Base-by-base conservation (phyloP, 148 eudicot species). In the Chenopodium formosanum region DNA sequence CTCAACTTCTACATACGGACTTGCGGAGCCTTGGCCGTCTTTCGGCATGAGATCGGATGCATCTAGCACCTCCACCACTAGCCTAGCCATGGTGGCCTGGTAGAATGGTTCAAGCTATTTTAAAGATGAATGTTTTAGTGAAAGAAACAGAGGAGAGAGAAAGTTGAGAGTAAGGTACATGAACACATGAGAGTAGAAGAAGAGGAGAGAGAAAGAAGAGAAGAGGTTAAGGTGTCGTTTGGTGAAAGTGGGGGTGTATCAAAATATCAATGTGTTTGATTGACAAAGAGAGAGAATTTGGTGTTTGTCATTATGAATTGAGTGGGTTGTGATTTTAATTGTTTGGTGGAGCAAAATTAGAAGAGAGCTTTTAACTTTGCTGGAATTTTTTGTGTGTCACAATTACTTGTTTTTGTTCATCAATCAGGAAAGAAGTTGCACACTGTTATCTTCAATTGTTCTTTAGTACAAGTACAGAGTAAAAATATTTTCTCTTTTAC, bases 11-110 rank as follows among this genome's bases (percentile, higher is more conserved):
- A 89, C 99, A 76, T 84, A 94, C 0, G 99, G 98, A 73, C 86
- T 92, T 1, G 98, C 94, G 2, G 98, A 91, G 29, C 99, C 99
- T 68, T 94, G 95, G 0, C 99, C 99, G 75, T 96, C 99, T 87
- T 96, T 96, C 3, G 99, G 99, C 98, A 91, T 96, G 69, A 96
- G 92, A 80, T 92, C 93, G 1, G 82, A 72, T 0, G 99, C 99
- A 37, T 91, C 93, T 9, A 88, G 79, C 3, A 94, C 92, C 75
- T 94, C 90, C 2, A 96, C 94, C 7, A 94, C 92, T 1, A 96
- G 93, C 79, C 85, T 89, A 48, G 94, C 89, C 78, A 94, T 88
- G 92, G 93, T 89, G 72, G 70, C 23, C 25, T 22, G 32, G 71
- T 73, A 47, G 69, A 37, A 37, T 37, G 44, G 7, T 37, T 37